Evolutionary conservation across 768 basidiomycete species (phyloP).

Genomic region (Xanthoconium stramineum): DNA sequence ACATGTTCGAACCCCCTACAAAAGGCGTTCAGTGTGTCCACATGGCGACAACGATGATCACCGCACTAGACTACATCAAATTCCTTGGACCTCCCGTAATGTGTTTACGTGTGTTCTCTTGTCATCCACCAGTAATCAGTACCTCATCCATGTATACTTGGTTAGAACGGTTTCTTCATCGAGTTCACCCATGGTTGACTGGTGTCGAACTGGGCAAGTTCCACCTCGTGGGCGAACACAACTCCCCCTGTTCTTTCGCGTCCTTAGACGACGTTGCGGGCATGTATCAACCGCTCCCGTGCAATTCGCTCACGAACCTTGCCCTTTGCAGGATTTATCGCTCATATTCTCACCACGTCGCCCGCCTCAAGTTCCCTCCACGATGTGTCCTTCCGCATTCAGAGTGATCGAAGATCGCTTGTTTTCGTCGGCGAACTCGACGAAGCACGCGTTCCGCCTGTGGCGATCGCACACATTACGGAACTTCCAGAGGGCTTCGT

Average conservation of each 20-base stretch:
- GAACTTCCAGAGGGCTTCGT: constrained; percentile 29
- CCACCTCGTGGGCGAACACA: constrained; percentile 33
- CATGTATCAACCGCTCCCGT: constrained; percentile 1
- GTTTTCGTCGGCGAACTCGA: constrained; percentile 28
- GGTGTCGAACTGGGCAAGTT: constrained; percentile 29
- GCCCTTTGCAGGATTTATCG: constrained; percentile 32
- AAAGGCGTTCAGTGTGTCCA: too few relatives aligned
- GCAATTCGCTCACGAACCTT: constrained; percentile 1
- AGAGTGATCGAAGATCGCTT: constrained; percentile 33
- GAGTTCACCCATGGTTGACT: constrained; percentile 29
- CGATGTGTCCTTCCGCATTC: constrained; percentile 33
- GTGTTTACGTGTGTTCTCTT: constrained; percentile 29
- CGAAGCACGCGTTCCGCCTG: constrained; percentile 17
- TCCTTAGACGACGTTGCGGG: constrained; percentile 35
- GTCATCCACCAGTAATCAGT: neutral
- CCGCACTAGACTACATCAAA: constrained; percentile 22
- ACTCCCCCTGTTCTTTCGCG: constrained; percentile 29
- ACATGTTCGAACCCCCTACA: too few relatives aligned
- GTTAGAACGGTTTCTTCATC: constrained; percentile 34
- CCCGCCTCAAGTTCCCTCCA: constrained; percentile 24
- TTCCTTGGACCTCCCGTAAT: constrained; percentile 29
- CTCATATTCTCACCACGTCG: constrained; percentile 32
- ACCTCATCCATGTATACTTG: neutral
- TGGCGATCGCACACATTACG: constrained; percentile 21
- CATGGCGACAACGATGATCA: too few relatives aligned